Evolutionary conservation across 176 grass and related monocot genomes (phyloP).

Genomic region (Miscanthus lutarioriparius): DNA sequence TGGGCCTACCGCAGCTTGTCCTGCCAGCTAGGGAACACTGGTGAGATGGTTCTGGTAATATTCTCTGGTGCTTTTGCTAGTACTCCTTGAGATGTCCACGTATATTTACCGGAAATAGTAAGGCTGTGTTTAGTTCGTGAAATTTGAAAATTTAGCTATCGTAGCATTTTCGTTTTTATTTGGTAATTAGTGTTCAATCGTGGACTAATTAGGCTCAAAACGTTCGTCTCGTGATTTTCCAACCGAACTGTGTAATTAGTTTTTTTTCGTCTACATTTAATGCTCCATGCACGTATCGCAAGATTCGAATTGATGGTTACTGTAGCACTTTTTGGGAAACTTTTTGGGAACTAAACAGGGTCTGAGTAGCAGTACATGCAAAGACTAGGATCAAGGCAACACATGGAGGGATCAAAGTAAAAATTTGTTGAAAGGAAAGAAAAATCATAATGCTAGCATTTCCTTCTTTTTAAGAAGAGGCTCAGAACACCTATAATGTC

Average conservation of each 20-base stretch:
- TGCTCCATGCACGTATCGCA: no score
- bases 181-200: no score
- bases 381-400: background rate
- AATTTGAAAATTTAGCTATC: no score
- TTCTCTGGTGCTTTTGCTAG: slow-evolving; percentile 25
- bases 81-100: background rate
- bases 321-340: no score
- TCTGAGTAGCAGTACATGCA: background rate
- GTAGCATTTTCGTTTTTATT: no score
- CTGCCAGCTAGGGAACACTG: slow-evolving; percentile 20
- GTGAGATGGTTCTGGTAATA: slow-evolving; percentile 35
- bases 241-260: no score
- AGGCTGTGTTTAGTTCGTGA: no score
- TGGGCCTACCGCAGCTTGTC: slow-evolving; percentile 18
- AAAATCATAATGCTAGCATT: background rate
- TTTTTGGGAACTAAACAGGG: no score
- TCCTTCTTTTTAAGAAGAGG: background rate
- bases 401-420: background rate
- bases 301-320: no score
- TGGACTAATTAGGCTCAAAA: no score
- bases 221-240: no score
- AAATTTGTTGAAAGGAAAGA: background rate
- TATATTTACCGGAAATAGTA: background rate
- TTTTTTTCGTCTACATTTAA: no score
- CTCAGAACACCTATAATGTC: background rate